Evolutionary conservation across 1,139 yeast species (phyloP).

Genomic region (Yamadazyma dushanensis): DNA sequence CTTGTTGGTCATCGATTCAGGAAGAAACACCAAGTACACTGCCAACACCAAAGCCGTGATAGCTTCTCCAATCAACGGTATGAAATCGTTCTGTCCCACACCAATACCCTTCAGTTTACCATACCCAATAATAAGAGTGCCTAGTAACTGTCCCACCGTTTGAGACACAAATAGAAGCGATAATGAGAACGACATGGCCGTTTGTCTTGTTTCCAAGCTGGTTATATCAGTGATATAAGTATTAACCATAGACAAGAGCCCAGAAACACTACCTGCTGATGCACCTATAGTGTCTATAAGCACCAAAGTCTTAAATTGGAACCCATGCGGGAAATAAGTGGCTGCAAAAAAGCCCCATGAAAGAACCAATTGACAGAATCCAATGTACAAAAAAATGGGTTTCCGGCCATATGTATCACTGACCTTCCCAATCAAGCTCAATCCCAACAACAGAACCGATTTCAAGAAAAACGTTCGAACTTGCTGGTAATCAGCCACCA

Average conservation of each 20-base stretch:
- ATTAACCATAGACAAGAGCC: slow-evolving; percentile 5
- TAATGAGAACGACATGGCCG: slow-evolving; percentile 8
- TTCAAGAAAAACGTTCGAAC: slow-evolving; percentile 21
- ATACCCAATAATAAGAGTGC: slow-evolving; percentile 4
- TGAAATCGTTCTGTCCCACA: slow-evolving; percentile 4
- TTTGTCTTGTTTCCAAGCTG: slow-evolving; percentile 6
- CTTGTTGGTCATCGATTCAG: slow-evolving; percentile 8
- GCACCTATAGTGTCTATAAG: not conserved
- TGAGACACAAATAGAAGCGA: slow-evolving; percentile 9
- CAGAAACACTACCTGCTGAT: slow-evolving; percentile 8
- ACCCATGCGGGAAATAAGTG: slow-evolving; percentile 3
- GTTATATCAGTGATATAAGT: slow-evolving; percentile 14
- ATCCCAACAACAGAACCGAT: slow-evolving; percentile 29
- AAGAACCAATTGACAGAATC: slow-evolving; percentile 8
- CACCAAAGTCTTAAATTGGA: slow-evolving; percentile 10
- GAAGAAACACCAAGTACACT: slow-evolving; percentile 4
- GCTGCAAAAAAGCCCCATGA: slow-evolving; percentile 1
- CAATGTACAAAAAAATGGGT: slow-evolving; percentile 32
- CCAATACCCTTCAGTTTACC: slow-evolving; percentile 6
- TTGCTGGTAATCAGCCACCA: slow-evolving; percentile 31
- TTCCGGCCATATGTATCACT: slow-evolving; percentile 65
- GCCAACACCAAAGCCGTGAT: not conserved
- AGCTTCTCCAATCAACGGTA: slow-evolving; percentile 3
- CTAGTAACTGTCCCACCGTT: slow-evolving; percentile 8
- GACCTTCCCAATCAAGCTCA: slow-evolving; percentile 51